Evolutionary conservation across 2,329 filamentous ascomycete genomes (phyloP), one percentile per base, ranked within the genome.

Genomic region (Xylaria sp.): DNA sequence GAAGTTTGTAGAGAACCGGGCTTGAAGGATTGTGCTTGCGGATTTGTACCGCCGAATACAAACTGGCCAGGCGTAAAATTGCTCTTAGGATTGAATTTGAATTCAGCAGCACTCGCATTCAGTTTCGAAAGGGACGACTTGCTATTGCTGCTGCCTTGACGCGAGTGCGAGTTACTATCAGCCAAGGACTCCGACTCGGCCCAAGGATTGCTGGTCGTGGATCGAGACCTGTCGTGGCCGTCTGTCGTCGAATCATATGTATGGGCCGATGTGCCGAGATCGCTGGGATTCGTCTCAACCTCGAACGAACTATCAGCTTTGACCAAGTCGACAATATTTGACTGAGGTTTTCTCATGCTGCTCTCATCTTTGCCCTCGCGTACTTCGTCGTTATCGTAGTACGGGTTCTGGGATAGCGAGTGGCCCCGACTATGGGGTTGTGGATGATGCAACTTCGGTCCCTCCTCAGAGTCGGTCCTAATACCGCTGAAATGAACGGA

Each of bases 81-180:
- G 67, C 72, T 81, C 2, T 75, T 72, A 7, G 82, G 83, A 63
- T 84, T 83, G 74, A 93, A 93, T 67, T 88, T 91, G 79, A 97
- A 97, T 69, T 94, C 91, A 52, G 92, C 89, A 0, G 93, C 93
- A 63, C 88, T 85, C 35, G 95, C 92, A 68, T 97, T 97, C 67
- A 97, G 82, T 66, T 87, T 92, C 0, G 91, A 91, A 49, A 87
- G 74, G 0, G 85, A 92, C 2, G 86, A 79, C 67, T 88, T 90
- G 70, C 86, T 88, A 16, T 79, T 81, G 69, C 92, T 89, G 64
- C 82, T 83, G 9, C 79, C 75, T 13, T 74, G 76, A 49, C 77
- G 75, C 35, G 76, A 70, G 19, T 73, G 68, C 30, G 72, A 67
- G 30, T 71, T 68, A 65, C 73, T 74, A 50, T 72, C 71, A 30